These are phyloP conservation scores for Crithidia brevicula DNA, from an alignment of 208 protist genomes.

Conservation along the genomic window DNA sequence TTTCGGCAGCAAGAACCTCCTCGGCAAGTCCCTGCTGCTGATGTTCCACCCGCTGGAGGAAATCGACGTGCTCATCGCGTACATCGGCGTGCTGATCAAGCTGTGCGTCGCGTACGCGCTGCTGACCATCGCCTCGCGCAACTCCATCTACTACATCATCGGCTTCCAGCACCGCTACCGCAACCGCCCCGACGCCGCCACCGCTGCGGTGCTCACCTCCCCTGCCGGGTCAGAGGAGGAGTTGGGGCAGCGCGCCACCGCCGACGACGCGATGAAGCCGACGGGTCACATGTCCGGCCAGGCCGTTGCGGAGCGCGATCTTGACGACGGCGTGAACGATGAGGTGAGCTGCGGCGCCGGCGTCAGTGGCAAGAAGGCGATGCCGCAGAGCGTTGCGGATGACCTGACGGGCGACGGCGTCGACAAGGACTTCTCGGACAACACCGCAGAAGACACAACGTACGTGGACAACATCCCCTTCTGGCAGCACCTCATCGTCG, in stretches of 20 bases:
- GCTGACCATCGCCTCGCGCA: constrained; percentile 43
- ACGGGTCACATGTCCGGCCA: neutral
- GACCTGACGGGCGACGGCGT: neutral
- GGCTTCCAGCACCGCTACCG: constrained; percentile 48
- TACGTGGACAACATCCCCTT: no score
- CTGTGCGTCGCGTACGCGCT: constrained; percentile 63
- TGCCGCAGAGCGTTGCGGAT: constrained; percentile 10
- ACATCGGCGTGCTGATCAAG: constrained; percentile 64
- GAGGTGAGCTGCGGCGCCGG: neutral
- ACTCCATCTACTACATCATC: constrained; percentile 65
- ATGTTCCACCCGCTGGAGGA: constrained; percentile 63
- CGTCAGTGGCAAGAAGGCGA: neutral
- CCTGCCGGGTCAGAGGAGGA: constrained; percentile 5
- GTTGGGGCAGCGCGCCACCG: neutral
- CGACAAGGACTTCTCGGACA: constrained; percentile 13
- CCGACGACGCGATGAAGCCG: neutral
- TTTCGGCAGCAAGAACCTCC: constrained; percentile 45
- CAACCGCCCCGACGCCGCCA: constrained; percentile 8
- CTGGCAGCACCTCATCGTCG: no score
- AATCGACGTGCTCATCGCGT: constrained; percentile 41
- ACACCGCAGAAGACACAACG: no score
- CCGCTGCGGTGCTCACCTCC: neutral
- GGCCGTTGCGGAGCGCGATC: neutral
- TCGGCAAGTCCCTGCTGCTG: constrained; percentile 48
- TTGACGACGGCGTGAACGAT: constrained; percentile 2